Evolutionary conservation across 2,329 filamentous ascomycete genomes (phyloP).

Genomic region (Corinectria fuckeliana): DNA sequence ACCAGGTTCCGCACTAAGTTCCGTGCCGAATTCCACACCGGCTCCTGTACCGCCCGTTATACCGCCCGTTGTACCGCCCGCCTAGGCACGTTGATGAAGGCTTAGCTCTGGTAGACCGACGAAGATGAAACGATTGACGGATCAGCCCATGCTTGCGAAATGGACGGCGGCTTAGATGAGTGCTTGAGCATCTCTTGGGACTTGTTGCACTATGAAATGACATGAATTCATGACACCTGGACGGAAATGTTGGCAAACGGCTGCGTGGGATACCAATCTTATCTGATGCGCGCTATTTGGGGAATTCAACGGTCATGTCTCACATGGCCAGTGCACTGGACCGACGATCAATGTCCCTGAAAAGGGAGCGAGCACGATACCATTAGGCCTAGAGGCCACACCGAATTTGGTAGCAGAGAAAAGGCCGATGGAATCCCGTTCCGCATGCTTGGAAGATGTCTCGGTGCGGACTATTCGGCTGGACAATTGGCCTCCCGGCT

Average conservation of each 20-base stretch:
- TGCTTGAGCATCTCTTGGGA: background rate
- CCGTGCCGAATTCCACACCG: background rate
- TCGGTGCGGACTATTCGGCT: background rate
- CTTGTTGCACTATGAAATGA: background rate
- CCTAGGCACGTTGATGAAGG: background rate
- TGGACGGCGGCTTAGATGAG: background rate
- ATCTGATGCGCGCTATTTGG: background rate
- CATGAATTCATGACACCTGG: background rate
- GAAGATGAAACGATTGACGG: background rate
- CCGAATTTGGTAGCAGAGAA: background rate
- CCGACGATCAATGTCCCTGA: background rate
- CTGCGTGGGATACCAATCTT: background rate
- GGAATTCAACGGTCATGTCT: too few relatives aligned
- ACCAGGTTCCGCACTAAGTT: background rate
- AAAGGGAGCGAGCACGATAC: background rate
- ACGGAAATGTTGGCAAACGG: background rate
- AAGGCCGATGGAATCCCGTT: background rate
- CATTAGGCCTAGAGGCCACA: too few relatives aligned
- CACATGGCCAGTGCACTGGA: too few relatives aligned
- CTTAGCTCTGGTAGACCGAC: background rate
- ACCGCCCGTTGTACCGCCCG: background rate
- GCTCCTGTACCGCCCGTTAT: background rate
- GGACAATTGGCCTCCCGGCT: background rate
- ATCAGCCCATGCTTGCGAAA: background rate
- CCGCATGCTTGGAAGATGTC: background rate